Evolutionary conservation across 371 early-diverging fungal genomes (phyloP), one percentile per base, ranked within the genome.

Genomic region (Mucor sp.): DNA sequence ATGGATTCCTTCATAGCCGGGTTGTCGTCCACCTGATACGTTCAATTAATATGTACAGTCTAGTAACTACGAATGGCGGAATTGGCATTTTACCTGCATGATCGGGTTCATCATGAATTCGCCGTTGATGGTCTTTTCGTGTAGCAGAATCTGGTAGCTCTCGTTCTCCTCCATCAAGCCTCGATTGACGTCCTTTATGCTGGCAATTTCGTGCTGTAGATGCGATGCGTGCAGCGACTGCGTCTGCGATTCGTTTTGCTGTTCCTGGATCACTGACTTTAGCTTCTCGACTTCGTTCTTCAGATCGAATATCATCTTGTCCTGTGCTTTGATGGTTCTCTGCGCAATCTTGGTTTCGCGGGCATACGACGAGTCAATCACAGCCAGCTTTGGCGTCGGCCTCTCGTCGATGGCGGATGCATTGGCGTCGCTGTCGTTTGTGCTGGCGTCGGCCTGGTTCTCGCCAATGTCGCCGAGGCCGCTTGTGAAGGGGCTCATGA

Each of bases 141-240:
- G 91, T 65, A 94, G 69, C 58, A 95, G 77, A 28, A 91, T 77
- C 72, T 94, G 94, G 76, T 89, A 94, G 50, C 91, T 87, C 74
- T 94, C 95, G 76, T 91, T 93, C 58, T 94, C 95, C 67, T 94
- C 93, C 89, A 89, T 87, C 59, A 94, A 75, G 3, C 87, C 81
- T 60, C 79, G 81, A 73, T 93, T 93, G 61, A 92, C 67, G 41
- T 89, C 86, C 44, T 87, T 87, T 14, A 91, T 81, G 71, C 90
- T 90, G 57, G 68, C 66, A 21, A 86, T 75, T 56, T 91, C 87
- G 35, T 82, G 76, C 62, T 89, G 87, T 21, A 91, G 77, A 44
- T 81, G 76, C 53, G 76, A 75, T 12, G 77, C 69, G 37, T 78
- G 79, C 21, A 82, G 73, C 0, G 85, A 81, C 56, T 83, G 81